Base-by-base conservation (phyloP, 2,329 filamentous ascomycete species). In the Byssothecium circinans region DNA sequence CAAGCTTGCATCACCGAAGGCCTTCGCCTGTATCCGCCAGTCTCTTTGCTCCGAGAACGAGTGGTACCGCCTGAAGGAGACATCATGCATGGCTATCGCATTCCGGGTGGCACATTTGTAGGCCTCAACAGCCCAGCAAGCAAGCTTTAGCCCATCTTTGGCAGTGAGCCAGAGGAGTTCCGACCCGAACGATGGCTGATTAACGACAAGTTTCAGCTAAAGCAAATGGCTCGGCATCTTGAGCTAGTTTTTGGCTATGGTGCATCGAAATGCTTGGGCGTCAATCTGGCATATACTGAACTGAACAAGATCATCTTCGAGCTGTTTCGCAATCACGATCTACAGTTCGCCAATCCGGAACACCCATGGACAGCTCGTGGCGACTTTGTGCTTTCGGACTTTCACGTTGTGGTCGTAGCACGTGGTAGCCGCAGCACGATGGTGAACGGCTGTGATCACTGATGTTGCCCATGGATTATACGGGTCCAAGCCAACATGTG, bases 121-220 rank as follows among this genome's bases (percentile, higher is more conserved):
- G 37, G 42, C 12, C 4, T 40, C 2, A 40, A 40, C 10, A 2
- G 8, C 6, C n/a, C 2, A 10, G 23, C 20, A 8, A 25, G 5
- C 7, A 20, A 23, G 25, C 4, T 18, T 14, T 17, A 41, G 20
- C 6, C 17, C 14, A 10, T 48, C 2, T 47, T 36, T 25, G 45
- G 45, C 2, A 8, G 3, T n/a, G 43, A 53, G 22, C 14, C 43
- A 2, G 35, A 49, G 15, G 20, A 34, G 2, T 59, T 45, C 33
- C 32, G 39, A 3, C 55, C 56, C 3, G 45, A 49, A 27, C 45
- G 56, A 12, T 59, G 49, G 52, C 30, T 58, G 7, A 43, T 41
- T 15, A 27, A 15, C 3, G 29, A 34, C 62, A 73, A 39, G 70
- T 69, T 39, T 69, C 70, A 2, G 36, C 50, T 8, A 19, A 19